Base-by-base conservation (phyloP, 2,329 filamentous ascomycete genomes). In the Colletotrichum destructivum region DNA sequence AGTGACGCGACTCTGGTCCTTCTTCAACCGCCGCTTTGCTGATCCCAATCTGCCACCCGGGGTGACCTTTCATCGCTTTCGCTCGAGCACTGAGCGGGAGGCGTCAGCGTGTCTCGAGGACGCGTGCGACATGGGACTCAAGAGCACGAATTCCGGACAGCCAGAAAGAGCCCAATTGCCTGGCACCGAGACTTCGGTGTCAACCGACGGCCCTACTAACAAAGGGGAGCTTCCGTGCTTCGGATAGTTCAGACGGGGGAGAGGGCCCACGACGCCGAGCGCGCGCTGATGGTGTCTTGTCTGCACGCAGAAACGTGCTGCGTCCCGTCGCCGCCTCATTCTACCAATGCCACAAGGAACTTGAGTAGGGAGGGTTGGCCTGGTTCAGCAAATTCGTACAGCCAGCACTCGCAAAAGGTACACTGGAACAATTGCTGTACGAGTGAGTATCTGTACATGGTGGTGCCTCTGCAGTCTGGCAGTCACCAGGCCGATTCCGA, bases 1-100 rank as follows among this genome's bases (percentile, higher is more conserved):
- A 69, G 57, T 44, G 35, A 69, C 59, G 23, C 18, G 35, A 59
- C 44, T 54, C 55, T 46, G 52, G 42, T 35, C 57, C 49, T 63
- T 26, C 44, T 49, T 63, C 52, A 56, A 65, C 56, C 46, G 38
- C 46, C 3, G 52, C 38, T 68, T 42, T 31, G 69, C 56, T 71
- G 69, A 71, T 71, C 69, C 59, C 52, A 71, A 63, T 63, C 40
- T 59, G 26, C 52, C 51, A 57, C 56, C 64, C 52, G 59, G 64
- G 69, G 64, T 68, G 44, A 62, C 64, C 62, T 62, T 65, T 57
- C 21, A 18, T 15, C 52, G 18, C 26, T 23, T 55, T 40, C 46
- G 42, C 31, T 55, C 16, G 47, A 57, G 49, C 55, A 55, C 55
- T 55, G n/a, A 12, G 60, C 12, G 57, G 59, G 54, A 38, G 57